phyloP scores from a whole-genome alignment of 179 eudicot species.

The Heliamphora pulchella region DNA sequence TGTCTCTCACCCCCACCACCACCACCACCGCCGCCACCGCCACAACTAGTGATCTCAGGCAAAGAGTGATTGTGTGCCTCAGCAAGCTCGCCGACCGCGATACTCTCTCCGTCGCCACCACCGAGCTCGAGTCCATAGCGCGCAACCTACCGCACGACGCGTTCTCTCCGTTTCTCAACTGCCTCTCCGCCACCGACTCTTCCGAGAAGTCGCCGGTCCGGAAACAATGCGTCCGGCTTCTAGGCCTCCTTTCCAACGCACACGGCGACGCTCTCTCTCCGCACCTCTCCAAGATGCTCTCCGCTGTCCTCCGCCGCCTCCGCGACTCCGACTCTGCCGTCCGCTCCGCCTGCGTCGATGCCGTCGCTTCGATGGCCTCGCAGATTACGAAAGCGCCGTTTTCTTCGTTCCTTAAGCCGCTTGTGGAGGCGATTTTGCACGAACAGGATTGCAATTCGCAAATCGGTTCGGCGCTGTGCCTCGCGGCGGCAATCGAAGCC shows the following conservation, averaged over 20 bases:
- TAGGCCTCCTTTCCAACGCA: constrained; percentile 33
- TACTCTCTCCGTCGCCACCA: constrained; percentile 45
- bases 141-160: constrained; percentile 23
- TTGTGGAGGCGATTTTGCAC: constrained; percentile 31
- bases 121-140: constrained; percentile 49
- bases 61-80: constrained; percentile 36
- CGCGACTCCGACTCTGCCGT: constrained; percentile 63
- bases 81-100: constrained; percentile 70
- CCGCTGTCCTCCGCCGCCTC: constrained; percentile 38
- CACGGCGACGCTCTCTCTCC: constrained; percentile 44
- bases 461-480: constrained; percentile 49
- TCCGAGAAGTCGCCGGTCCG: constrained; percentile 52
- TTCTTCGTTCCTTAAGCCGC: constrained; percentile 31
- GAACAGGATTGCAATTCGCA: constrained; percentile 54
- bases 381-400: constrained; percentile 29
- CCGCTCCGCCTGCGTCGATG: constrained; percentile 44
- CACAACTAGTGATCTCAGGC: constrained; percentile 24
- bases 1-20: constrained; percentile 5
- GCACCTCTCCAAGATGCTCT: constrained; percentile 41
- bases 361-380: constrained; percentile 34
- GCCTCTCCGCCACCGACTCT: constrained; percentile 41
- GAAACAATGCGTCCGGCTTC: constrained; percentile 39
- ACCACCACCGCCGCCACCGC: background rate
- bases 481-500: constrained; percentile 51
- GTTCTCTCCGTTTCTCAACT: constrained; percentile 47